phyloP scores from a whole-genome alignment of 306 rosid genomes.

The Castanea sativa region DNA sequence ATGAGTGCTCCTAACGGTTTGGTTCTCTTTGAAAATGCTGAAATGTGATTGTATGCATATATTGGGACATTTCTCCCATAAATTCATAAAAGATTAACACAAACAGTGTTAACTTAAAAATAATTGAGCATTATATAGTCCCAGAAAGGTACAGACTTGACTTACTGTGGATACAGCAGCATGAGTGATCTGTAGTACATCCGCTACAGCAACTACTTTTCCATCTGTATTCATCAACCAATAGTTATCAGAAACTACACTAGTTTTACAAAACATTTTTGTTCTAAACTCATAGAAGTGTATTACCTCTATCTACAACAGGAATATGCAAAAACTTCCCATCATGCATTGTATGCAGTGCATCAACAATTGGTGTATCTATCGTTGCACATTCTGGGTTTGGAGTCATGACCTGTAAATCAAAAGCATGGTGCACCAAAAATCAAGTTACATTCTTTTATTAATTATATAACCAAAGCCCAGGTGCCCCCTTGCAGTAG shows the following conservation, averaged over 20 bases:
- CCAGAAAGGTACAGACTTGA: constrained; percentile 31
- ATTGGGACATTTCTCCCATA: constrained; percentile 5
- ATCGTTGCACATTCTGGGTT: constrained; percentile 84
- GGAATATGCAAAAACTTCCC: constrained; percentile 95
- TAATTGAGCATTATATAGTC: constrained; percentile 17
- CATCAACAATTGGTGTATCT: constrained; percentile 93
- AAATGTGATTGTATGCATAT: neutral
- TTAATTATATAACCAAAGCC: neutral
- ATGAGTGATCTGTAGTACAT: constrained; percentile 85
- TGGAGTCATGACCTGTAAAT: constrained; percentile 83
- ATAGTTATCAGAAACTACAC: constrained; percentile 30
- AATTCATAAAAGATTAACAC: constrained; percentile 15
- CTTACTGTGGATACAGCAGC: constrained; percentile 94
- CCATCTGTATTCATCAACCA: constrained; percentile 62
- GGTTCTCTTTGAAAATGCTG: neutral
- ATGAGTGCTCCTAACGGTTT: neutral
- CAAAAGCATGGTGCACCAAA: constrained; percentile 5
- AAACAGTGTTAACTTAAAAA: neutral
- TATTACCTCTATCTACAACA: constrained; percentile 75
- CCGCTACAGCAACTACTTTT: constrained; percentile 62
- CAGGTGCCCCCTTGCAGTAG: neutral
- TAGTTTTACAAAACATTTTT: neutral
- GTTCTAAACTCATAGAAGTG: neutral
- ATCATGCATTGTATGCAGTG: constrained; percentile 89
- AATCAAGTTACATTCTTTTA: neutral